These are phyloP conservation scores for Cystobasidium tubakii DNA, from an alignment of 768 basidiomycete species.

Conservation along the genomic window DNA sequence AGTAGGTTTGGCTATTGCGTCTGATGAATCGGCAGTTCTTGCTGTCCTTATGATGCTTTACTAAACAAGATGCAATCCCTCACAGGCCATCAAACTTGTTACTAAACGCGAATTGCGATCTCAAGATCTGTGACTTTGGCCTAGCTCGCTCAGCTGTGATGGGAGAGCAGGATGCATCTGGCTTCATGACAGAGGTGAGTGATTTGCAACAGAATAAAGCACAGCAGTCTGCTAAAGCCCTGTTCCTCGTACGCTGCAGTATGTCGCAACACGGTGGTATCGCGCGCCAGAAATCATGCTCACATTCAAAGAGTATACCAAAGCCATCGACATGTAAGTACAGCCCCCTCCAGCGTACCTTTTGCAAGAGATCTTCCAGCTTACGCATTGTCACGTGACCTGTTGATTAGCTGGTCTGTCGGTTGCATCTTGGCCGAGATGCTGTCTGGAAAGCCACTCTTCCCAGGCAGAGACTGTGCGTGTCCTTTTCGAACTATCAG, in stretches of 20 bases:
- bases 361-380: not conserved
- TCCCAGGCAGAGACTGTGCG: constrained; percentile 84
- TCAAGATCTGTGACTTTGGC: constrained; percentile 71
- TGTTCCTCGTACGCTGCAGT: constrained; percentile 54
- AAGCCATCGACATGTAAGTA: constrained; percentile 55
- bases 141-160: constrained; percentile 59
- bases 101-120: constrained; percentile 60
- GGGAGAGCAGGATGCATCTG: constrained; percentile 54
- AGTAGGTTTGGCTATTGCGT: constrained; percentile 53
- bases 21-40: too few species aligned
- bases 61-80: not conserved
- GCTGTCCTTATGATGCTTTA: too few species aligned
- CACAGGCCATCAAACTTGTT: constrained; percentile 75
- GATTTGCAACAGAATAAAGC: too few species aligned
- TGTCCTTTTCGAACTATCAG: constrained; percentile 12
- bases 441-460: constrained; percentile 91
- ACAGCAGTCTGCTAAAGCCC: not conserved
- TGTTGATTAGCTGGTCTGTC: constrained; percentile 48
- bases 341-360: not conserved
- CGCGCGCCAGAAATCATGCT: constrained; percentile 97
- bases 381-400: not conserved
- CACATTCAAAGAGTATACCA: constrained; percentile 90
- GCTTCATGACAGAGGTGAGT: constrained; percentile 67
- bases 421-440: constrained; percentile 66
- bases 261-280: constrained; percentile 98